phyloP scores from a whole-genome alignment of 2,329 filamentous ascomycete species.

The Ceratocystiopsis brevicomis region DNA sequence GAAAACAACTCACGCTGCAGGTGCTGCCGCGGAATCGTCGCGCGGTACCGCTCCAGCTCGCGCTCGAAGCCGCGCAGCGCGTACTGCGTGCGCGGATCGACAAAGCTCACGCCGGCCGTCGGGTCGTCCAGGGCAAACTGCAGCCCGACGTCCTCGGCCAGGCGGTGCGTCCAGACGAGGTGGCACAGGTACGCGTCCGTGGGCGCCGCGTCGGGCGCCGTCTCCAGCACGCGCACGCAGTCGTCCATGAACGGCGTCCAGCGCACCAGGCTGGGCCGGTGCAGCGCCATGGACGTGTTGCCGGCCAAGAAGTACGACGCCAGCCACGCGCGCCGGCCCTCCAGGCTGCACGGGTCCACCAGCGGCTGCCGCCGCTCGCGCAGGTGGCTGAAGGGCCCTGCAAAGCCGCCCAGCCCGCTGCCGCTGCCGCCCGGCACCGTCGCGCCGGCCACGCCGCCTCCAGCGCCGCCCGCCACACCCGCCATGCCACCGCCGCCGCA shows the following conservation, averaged over 20 bases:
- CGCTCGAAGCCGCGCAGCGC: conserved; percentile 45
- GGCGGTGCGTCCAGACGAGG: conserved; percentile 37
- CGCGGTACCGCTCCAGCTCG: conserved; percentile 41
- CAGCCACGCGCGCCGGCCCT: conserved; percentile 38
- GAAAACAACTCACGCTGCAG: conserved; percentile 33
- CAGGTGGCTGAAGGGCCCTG: conserved; percentile 14
- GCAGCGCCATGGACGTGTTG: conserved; percentile 41
- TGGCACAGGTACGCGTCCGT: conserved; percentile 40
- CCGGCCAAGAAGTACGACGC: conserved; percentile 39
- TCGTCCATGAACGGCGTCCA: conserved; percentile 44
- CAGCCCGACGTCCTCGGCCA: conserved; percentile 49
- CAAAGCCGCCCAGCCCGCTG: neutral
- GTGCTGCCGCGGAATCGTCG: conserved; percentile 30
- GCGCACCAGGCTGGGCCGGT: conserved; percentile 39
- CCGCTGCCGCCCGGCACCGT: conserved; percentile 3
- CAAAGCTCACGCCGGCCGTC: conserved; percentile 31
- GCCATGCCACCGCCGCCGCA: conserved; percentile 10
- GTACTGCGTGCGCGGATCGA: conserved; percentile 44
- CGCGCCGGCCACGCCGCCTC: neutral
- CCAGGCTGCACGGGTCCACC: conserved; percentile 33
- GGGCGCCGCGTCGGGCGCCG: conserved; percentile 33
- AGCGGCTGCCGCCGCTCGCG: conserved; percentile 23
- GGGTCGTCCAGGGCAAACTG: conserved; percentile 52
- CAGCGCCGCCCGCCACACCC: neutral
- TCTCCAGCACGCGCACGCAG: conserved; percentile 35